These are phyloP conservation scores for Francoa sonchifolia DNA, from an alignment of 441 rosid species.

Conservation along the genomic window DNA sequence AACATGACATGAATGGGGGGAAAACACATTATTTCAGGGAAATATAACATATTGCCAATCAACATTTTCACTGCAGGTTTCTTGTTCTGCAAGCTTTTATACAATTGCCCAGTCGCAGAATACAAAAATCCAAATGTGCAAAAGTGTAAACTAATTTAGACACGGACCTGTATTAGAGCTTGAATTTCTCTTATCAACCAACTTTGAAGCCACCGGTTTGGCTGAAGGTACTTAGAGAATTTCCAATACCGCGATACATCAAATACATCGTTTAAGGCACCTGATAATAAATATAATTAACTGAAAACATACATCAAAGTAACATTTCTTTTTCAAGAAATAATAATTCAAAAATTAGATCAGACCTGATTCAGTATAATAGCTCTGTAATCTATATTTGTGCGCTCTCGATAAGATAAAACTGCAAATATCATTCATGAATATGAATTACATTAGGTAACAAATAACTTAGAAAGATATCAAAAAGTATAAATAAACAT, in stretches of 20 bases:
- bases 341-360: conserved; percentile 14
- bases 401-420: conserved; percentile 17
- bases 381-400: conserved; percentile 26
- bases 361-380: conserved; percentile 57
- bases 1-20: too few relatives aligned
- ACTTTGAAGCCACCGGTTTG: conserved; percentile 46
- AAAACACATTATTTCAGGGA: too few relatives aligned
- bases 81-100: too few relatives aligned
- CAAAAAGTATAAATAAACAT: background rate
- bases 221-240: conserved; percentile 41
- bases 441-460: conserved; percentile 3
- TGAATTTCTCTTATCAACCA: conserved; percentile 88
- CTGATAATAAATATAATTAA: conserved; percentile 29
- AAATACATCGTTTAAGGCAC: conserved; percentile 35
- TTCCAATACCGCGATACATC: conserved; percentile 57
- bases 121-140: background rate
- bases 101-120: too few relatives aligned
- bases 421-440: conserved; percentile 24
- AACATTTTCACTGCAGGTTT: too few relatives aligned
- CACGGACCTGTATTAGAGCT: conserved; percentile 65
- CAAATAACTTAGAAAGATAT: background rate
- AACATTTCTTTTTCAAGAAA: conserved; percentile 6
- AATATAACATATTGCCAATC: too few relatives aligned
- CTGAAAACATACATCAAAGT: conserved; percentile 8
- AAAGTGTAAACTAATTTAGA: conserved; percentile 3